Conservation (phyloP, 345 rosid genomes). For the Adansonia digitata region DNA sequence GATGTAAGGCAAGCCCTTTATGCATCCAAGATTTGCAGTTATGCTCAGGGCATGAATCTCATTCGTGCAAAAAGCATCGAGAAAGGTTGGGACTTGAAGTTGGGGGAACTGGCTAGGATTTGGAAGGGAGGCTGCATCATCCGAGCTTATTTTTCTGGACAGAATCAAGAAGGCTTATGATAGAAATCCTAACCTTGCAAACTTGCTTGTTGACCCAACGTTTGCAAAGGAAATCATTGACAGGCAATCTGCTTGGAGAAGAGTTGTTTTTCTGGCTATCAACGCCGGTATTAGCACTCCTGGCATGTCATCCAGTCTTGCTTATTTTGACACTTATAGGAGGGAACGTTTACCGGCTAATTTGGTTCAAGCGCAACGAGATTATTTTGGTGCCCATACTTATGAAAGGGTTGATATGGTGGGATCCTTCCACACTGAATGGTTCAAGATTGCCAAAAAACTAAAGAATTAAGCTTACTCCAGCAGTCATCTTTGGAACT, state of each 20-base stretch:
- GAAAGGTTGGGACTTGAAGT: constrained; percentile 78
- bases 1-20: constrained; percentile 93
- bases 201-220: constrained; percentile 91
- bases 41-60: constrained; percentile 97
- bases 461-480: not conserved
- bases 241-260: constrained; percentile 91
- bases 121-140: constrained; percentile 99
- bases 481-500: not conserved
- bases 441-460: constrained; percentile 5
- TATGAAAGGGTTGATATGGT: constrained; percentile 87
- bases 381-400: constrained; percentile 96
- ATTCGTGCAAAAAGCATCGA: constrained; percentile 89
- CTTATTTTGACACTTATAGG: constrained; percentile 86
- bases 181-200: constrained; percentile 79
- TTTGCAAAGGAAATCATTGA: constrained; percentile 92
- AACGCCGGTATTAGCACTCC: constrained; percentile 93
- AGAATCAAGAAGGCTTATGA: constrained; percentile 98
- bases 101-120: constrained; percentile 94
- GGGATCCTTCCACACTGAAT: constrained; percentile 65
- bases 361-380: constrained; percentile 95
- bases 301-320: constrained; percentile 97
- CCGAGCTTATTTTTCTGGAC: constrained; percentile 85
- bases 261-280: constrained; percentile 82
- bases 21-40: constrained; percentile 93
- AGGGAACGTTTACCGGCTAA: constrained; percentile 88